Percentiles rank a stretch among this genome's conserved stretches.
These are phyloP conservation scores for Neopestalotiopsis sp. DNA, from an alignment of 2,329 filamentous ascomycete species.

Conservation along the genomic window DNA sequence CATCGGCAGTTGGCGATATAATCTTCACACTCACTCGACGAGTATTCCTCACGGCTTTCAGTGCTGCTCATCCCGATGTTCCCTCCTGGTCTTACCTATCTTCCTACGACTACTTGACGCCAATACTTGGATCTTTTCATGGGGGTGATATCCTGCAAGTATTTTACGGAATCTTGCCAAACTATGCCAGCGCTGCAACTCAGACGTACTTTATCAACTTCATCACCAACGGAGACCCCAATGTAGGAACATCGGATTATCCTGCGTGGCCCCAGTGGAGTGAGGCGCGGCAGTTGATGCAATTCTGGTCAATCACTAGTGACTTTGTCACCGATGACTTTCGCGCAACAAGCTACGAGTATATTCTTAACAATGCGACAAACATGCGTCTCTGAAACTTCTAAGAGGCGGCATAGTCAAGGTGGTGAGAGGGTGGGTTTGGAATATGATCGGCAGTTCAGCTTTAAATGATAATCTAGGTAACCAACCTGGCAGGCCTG, in stretches of 20 bases:
- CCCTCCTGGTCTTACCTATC: constrained; percentile 77
- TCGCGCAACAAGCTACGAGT: background rate
- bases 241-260: background rate
- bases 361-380: background rate
- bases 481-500: too few species aligned
- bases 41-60: constrained; percentile 58
- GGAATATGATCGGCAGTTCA: too few species aligned
- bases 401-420: too few species aligned
- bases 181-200: constrained; percentile 51
- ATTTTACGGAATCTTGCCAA: constrained; percentile 67
- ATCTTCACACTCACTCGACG: constrained; percentile 76
- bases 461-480: too few species aligned
- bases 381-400: background rate
- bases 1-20: constrained; percentile 76
- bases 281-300: background rate
- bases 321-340: background rate
- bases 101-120: constrained; percentile 72
- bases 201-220: constrained; percentile 11
- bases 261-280: constrained; percentile 1
- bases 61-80: constrained; percentile 56
- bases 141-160: constrained; percentile 64
- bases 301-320: background rate
- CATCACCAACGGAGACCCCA: constrained; percentile 5
- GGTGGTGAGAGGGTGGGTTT: too few species aligned
- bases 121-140: constrained; percentile 78